Percentiles rank a stretch among this genome's conserved stretches.
Evolutionary conservation across 495 filamentous ascomycete genomes (phyloP).

Genomic region (Hyphodiscus hymeniophilus): DNA sequence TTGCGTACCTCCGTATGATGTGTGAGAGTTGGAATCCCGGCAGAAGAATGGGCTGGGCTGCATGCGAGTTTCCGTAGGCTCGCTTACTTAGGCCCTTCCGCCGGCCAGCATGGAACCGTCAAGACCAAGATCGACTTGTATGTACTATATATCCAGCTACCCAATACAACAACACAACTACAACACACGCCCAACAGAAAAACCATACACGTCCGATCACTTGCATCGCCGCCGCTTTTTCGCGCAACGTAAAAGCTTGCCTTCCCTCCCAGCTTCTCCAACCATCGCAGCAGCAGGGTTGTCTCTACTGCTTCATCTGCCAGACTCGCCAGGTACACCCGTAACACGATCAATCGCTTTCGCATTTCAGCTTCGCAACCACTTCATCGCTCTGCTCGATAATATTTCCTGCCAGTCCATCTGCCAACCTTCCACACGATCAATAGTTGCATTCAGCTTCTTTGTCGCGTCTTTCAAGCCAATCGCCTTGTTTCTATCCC

Average conservation of each 20-base stretch:
- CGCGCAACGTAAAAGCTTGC: slow-evolving; percentile 14
- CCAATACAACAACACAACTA: slow-evolving; percentile 6
- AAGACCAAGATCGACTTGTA: too few species aligned
- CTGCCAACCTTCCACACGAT: slow-evolving; percentile 19
- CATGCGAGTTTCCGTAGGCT: neutral
- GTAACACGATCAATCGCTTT: slow-evolving; percentile 13
- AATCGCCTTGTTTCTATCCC: slow-evolving; percentile 26
- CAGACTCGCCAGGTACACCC: neutral
- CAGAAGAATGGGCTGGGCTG: too few species aligned
- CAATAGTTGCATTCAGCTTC: slow-evolving; percentile 18
- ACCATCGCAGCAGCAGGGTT: slow-evolving; percentile 13
- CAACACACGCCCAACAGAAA: slow-evolving; percentile 6
- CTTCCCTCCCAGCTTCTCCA: neutral
- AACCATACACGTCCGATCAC: slow-evolving; percentile 11
- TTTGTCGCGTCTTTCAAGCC: slow-evolving; percentile 20
- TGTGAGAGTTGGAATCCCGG: neutral
- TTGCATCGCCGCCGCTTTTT: slow-evolving; percentile 19
- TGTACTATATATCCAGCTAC: neutral
- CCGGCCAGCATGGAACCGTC: too few species aligned
- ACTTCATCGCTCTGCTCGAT: slow-evolving; percentile 22
- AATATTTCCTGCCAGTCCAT: slow-evolving; percentile 19
- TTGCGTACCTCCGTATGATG: too few species aligned
- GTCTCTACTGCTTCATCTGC: slow-evolving; percentile 13
- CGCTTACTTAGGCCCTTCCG: neutral
- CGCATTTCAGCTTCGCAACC: slow-evolving; percentile 19